A percentile compares a stretch with the other conserved stretches of the same genome.
Conservation (phyloP, 1,284 basidiomycete species). For the Ganoderma lingzhi region DNA sequence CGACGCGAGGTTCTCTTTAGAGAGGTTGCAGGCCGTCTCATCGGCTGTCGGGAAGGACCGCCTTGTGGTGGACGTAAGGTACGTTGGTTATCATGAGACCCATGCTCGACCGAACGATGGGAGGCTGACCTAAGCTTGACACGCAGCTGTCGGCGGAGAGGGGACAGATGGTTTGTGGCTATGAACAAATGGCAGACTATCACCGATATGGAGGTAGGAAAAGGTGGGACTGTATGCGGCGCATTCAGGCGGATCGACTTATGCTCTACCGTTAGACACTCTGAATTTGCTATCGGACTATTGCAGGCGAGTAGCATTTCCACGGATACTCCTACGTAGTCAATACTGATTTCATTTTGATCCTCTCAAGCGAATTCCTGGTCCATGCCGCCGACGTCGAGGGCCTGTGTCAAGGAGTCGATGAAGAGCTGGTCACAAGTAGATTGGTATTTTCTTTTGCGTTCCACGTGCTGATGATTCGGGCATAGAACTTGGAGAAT, state of each 20-base stretch:
- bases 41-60: constrained; percentile 83
- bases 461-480: not conserved
- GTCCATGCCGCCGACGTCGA: constrained; percentile 99
- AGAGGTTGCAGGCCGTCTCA: constrained; percentile 74
- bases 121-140: constrained; percentile 22
- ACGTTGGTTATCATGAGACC: not conserved
- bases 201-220: constrained; percentile 92
- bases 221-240: constrained; percentile 55
- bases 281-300: constrained; percentile 75
- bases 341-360: constrained; percentile 17
- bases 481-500: constrained; percentile 85
- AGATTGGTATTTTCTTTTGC: constrained; percentile 35
- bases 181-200: constrained; percentile 99
- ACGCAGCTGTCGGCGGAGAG: constrained; percentile 83
- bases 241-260: not conserved
- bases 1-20: constrained; percentile 76
- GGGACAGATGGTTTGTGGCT: constrained; percentile 89
- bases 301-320: constrained; percentile 66
- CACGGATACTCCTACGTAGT: too few species aligned
- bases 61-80: constrained; percentile 97
- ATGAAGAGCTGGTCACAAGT: constrained; percentile 90
- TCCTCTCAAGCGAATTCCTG: constrained; percentile 81
- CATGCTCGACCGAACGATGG: too few species aligned
- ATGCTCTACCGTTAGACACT: constrained; percentile 56
- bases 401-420: constrained; percentile 96